A percentile compares a stretch with the other conserved stretches of the same genome.
Evolutionary conservation across 2,329 filamentous ascomycete species (phyloP).

Genomic region (Hypoxylon sp.): DNA sequence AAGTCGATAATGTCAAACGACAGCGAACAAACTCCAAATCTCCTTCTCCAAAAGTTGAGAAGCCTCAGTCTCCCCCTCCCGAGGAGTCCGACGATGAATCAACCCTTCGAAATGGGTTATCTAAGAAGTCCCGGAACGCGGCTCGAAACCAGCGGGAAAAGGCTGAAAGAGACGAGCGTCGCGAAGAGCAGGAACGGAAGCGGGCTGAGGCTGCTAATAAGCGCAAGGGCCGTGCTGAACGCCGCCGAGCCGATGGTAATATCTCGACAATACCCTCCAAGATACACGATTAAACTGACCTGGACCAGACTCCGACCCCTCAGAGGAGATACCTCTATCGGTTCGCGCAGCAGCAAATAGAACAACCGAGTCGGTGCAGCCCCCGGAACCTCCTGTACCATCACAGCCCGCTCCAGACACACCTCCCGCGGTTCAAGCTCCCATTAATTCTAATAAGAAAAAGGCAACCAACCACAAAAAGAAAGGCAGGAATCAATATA

Average conservation of each 20-base stretch:
- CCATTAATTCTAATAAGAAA: conserved; percentile 69
- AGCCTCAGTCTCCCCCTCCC: conserved; percentile 60
- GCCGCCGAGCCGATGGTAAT: conserved; percentile 83
- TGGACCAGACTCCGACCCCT: conserved; percentile 75
- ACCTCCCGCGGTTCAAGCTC: conserved; percentile 56
- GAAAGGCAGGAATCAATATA: conserved; percentile 84
- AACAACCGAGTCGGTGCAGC: conserved; percentile 50
- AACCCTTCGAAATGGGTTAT: conserved; percentile 66
- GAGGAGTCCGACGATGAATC: conserved; percentile 81
- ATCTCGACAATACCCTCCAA: conserved; percentile 14
- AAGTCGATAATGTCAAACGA: conserved; percentile 78
- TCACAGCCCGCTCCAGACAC: conserved; percentile 63
- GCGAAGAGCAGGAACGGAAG: conserved; percentile 80
- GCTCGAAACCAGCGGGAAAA: conserved; percentile 72
- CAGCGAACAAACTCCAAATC: conserved; percentile 86
- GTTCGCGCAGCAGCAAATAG: conserved; percentile 54
- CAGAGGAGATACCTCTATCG: conserved; percentile 73
- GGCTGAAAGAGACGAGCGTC: conserved; percentile 77
- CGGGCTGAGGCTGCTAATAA: conserved; percentile 81
- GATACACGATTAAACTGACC: conserved; percentile 53
- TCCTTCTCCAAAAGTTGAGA: conserved; percentile 68
- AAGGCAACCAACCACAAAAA: conserved; percentile 71
- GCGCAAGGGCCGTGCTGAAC: conserved; percentile 84
- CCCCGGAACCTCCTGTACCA: conserved; percentile 59
- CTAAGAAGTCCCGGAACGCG: conserved; percentile 71